Conservation (phyloP, 441 rosid genomes). For the Hura crepitans region DNA sequence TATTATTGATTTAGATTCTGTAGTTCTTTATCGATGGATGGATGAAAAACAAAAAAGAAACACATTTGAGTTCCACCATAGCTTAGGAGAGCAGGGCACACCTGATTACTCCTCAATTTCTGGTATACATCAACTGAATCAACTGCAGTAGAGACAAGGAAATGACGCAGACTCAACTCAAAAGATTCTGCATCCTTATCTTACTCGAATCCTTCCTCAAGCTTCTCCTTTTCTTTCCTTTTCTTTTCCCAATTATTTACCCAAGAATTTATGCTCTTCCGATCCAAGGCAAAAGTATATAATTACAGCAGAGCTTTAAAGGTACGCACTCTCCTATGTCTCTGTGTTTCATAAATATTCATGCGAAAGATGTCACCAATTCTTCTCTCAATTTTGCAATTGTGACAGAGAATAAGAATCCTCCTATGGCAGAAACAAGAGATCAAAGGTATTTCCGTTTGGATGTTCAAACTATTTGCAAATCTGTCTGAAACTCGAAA, state of each 20-base stretch:
- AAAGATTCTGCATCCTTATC: slow-evolving; percentile 5
- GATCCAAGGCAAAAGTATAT: not conserved
- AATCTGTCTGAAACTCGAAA: not conserved
- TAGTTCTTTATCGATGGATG: no score
- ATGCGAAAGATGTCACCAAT: not conserved
- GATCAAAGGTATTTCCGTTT: slow-evolving; percentile 22
- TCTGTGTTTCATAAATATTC: not conserved
- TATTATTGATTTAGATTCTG: no score
- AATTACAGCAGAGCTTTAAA: not conserved
- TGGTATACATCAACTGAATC: not conserved
- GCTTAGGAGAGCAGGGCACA: not conserved
- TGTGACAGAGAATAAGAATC: slow-evolving; percentile 1
- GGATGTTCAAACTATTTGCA: no score
- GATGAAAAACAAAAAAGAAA: no score
- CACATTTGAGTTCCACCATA: not conserved
- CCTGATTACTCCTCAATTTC: slow-evolving; percentile 2
- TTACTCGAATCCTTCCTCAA: not conserved
- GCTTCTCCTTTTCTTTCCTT: not conserved
- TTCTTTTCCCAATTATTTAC: not conserved
- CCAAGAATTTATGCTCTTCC: not conserved
- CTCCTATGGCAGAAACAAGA: slow-evolving; percentile 11
- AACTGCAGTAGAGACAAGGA: not conserved
- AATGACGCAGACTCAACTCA: not conserved
- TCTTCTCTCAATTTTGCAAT: not conserved
- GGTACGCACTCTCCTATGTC: not conserved